Evolutionary conservation across 768 basidiomycete species (phyloP), one percentile per base, ranked within the genome.

Genomic region (Hericium rajendrae): DNA sequence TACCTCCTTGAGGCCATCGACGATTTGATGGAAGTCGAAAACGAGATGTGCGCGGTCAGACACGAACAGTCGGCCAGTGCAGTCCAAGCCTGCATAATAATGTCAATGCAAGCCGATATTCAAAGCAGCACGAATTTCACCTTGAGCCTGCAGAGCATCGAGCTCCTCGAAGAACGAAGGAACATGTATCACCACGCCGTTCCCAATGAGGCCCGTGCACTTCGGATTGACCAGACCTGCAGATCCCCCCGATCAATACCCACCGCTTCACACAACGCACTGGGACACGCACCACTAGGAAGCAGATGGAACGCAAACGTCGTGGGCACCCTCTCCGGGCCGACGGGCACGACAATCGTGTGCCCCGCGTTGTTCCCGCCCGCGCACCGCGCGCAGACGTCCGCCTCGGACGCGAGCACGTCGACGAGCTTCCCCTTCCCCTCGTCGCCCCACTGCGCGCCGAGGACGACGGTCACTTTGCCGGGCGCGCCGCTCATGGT

Each of bases 301-400:
- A 98, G 76, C 15, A 98, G 75, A 76, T 98, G 97, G 72, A 99
- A 99, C 40, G 94, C 94, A 72, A 89, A 97, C 1, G 85, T 93
- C 63, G 81, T 94, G 72, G 84, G 82, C 57, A 82, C 75, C 48
- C 81, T 80, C 59, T 90, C 81, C 49, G 84, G 79, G 11, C 82
- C 80, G 24, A 81, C 70, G 5, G 86, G 85, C 5, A 84, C 91
- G 61, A 99, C 87, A 70, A 99, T 97, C 22, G 97, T 98, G 73
- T 99, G 97, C 2, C 97, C 97, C 22, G 97, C 97, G 69, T 99
- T 99, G 76, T 97, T 98, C 11, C 97, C 97, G 13, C 97, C 97
- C 12, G 97, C 97, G 69, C 93, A 97, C 50, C 97, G 82, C 18
- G 94, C 95, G 66, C 94, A 98, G 68, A 98, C 70, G 71, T 99